A percentile compares a stretch with the other conserved stretches of the same genome.
Evolutionary conservation across 257 asterid species (phyloP).

Genomic region (Fraxinus quadrangulata): DNA sequence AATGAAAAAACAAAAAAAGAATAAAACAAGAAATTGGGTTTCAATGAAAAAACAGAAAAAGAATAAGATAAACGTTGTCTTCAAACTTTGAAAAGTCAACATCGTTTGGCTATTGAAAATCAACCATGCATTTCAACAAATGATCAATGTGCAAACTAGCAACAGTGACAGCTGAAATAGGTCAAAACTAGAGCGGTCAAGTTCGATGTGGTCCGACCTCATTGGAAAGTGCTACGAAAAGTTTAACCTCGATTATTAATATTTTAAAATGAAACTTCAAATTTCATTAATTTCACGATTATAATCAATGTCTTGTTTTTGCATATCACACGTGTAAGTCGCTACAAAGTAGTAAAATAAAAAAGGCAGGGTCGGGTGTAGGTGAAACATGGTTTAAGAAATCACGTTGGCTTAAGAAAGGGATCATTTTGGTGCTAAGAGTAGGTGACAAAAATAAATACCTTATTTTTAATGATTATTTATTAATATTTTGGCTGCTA

Average conservation of each 20-base stretch:
- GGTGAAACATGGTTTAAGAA: no score
- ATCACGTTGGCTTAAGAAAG: background rate
- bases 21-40: no score
- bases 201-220: background rate
- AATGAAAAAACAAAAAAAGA: no score
- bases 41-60: no score
- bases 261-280: no score
- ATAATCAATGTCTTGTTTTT: no score
- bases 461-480: background rate
- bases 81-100: background rate
- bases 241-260: no score
- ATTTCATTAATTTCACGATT: no score
- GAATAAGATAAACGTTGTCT: background rate
- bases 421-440: background rate
- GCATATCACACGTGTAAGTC: no score
- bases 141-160: background rate
- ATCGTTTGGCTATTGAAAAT: background rate
- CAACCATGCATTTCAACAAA: background rate
- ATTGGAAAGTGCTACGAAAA: background rate
- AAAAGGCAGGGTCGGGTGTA: no score
- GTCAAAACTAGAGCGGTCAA: background rate
- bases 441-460: background rate
- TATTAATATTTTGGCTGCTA: background rate
- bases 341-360: no score
- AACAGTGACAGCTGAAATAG: background rate